Base-by-base conservation (phyloP, 371 early-diverging fungal species). In the Circinella minor region DNA sequence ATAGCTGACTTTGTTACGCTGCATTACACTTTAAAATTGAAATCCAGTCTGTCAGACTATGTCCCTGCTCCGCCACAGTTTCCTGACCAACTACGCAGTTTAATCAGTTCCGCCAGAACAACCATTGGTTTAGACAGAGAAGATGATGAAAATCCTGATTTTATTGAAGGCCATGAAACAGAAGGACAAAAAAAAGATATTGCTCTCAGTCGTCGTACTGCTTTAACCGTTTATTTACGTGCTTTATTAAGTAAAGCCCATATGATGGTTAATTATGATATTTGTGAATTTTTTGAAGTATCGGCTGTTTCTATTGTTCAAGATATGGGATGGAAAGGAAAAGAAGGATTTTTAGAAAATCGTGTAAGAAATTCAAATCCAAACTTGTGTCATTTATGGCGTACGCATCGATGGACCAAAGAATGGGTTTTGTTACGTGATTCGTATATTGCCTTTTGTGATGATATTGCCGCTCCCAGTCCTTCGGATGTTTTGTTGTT, bases 321-420 rank as follows among this genome's bases (percentile, higher is more conserved):
- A 57, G 92, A 91, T 68, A 89, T 92, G 84, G 93, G 94, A 4
- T 94, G 93, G 94, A 95, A 95, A 69, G 93, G 93, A 61, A 93
- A 93, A 68, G 95, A 95, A 72, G 93, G 92, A 11, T 89, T 89
- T 66, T 70, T 94, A 73, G 84, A 90, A 3, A 82, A 85, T 55
- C 83, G 86, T 20, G 75, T 86, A 55, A 79, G 85, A 18, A 80
- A 84, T 65, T 79, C 81, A 3, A 73, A 68, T 8, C 75, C 72
- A 4, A 55, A 77, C 5, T 62, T 81, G 34, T 88, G 86, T 61
- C 80, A 83, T 9, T 55, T 78, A 13, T 74, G 70, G 67, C 76
- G 57, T 60, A 66, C 77, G 3, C 72, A 71, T 36, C 70, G 75
- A 3, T 93, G 93, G 93, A 78, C 73, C 37, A 85, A 82, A 15